phyloP scores from a whole-genome alignment of 305 asterid species.

The Caryopteris hybrid region DNA sequence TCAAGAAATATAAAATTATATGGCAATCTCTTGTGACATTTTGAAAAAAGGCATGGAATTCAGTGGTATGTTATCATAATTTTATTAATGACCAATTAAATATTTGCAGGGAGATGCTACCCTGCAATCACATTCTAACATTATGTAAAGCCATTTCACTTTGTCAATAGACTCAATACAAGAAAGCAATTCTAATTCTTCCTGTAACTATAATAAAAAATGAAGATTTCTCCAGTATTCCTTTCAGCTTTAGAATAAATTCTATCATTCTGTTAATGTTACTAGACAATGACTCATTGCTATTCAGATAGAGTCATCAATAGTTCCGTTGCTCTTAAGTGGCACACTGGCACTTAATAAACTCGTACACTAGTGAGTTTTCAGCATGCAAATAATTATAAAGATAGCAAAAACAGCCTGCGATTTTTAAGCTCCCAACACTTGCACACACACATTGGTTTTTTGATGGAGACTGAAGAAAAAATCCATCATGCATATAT shows the following conservation, averaged over 20 bases:
- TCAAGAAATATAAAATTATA: not conserved
- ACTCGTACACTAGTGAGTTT: not conserved
- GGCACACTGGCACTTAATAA: not conserved
- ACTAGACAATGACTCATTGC: not conserved
- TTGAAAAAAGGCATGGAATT: not conserved
- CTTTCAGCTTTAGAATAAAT: no score
- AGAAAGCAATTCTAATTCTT: not conserved
- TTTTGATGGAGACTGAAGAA: not conserved
- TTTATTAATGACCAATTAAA: not conserved
- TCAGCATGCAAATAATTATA: not conserved
- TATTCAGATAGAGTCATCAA: not conserved
- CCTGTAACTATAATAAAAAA: not conserved
- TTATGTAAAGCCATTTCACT: not conserved
- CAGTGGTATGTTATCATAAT: not conserved
- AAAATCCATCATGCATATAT: slow-evolving; percentile 11
- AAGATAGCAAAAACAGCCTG: not conserved
- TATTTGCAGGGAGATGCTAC: not conserved
- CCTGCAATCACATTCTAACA: not conserved
- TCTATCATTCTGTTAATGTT: not conserved
- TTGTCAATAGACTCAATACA: not conserved
- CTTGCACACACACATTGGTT: not conserved
- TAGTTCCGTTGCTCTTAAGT: not conserved
- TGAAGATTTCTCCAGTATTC: no score
- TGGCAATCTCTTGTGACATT: not conserved
- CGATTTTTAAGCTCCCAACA: not conserved